Base-by-base conservation (phyloP, 139 green algal genomes). In the Nannochloris sp. region DNA sequence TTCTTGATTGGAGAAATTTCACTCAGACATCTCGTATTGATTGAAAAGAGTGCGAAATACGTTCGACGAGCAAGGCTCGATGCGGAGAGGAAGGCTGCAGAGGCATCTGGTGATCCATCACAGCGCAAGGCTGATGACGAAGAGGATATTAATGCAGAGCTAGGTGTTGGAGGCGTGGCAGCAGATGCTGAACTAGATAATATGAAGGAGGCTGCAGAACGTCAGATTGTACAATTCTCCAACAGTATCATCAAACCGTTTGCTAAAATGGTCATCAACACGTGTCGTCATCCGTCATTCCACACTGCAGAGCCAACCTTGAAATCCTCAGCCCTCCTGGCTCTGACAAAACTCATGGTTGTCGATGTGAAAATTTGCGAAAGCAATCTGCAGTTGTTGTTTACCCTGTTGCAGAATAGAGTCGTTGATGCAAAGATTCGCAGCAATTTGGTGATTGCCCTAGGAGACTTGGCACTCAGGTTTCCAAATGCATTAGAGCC, bases 401-500 rank as follows among this genome's bases (percentile, higher is more conserved):
- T 92, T 74, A 87, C 82, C 16, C 72, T 87, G 25, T 70, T 93
- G 30, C 51, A 81, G 10, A 67, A 68, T 43, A 73, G 63, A 69
- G 74, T 17, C 8, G 59, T 81, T 36, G 73, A 85, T 48, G 16
- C 69, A 5, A 23, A 30, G 9, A 59, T 93, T 59, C 73, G 90
- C 16, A 82, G 72, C 71, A 93, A 86, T 78, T 68, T 92, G 63
- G 75, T 95, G 37, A 80, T 97, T 36, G 83, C 90, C 0, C 55
- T 96, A 30, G 90, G 86, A 6, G 92, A 97, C 78, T 80, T 98
- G 62, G 81, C 84, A 1, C 80, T 91, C 53, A 80, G 92, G 55
- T 95, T 86, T 68, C 91, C 91, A 55, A 98, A 98, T 71, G 55
- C 85, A 53, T 61, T 97, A 49, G 90, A 97, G 77, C 91, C 91